phyloP scores from a whole-genome alignment of 2,329 filamentous ascomycete genomes.

The Knoxdaviesia capensis region DNA sequence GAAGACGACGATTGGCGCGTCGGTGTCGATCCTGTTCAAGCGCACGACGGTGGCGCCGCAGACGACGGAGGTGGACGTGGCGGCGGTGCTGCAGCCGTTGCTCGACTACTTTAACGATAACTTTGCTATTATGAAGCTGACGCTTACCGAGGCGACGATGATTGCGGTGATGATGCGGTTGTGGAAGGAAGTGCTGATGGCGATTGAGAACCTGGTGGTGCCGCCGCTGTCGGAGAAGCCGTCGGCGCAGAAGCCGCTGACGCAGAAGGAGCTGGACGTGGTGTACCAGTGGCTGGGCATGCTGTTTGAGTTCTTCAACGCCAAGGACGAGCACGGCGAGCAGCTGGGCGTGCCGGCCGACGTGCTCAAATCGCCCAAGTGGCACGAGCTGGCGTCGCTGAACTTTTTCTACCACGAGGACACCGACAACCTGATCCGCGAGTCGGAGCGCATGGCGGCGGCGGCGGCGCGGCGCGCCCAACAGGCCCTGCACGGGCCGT shows the following conservation, averaged over 20 bases:
- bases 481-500: slow-evolving; percentile 36
- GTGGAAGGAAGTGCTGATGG: slow-evolving; percentile 93
- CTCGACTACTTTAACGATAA: slow-evolving; percentile 97
- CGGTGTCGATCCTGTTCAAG: slow-evolving; percentile 50
- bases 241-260: slow-evolving; percentile 65
- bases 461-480: slow-evolving; percentile 61
- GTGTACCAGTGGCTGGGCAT: slow-evolving; percentile 89
- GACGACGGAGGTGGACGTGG: slow-evolving; percentile 52
- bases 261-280: slow-evolving; percentile 75
- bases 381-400: slow-evolving; percentile 86
- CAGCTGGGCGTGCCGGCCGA: slow-evolving; percentile 77
- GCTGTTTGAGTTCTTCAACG: slow-evolving; percentile 88
- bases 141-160: slow-evolving; percentile 89
- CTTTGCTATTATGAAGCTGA: slow-evolving; percentile 97
- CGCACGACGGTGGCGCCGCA: slow-evolving; percentile 36
- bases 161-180: slow-evolving; percentile 92
- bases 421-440: slow-evolving; percentile 77
- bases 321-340: slow-evolving; percentile 65
- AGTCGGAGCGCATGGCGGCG: slow-evolving; percentile 88
- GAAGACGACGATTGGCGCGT: slow-evolving; percentile 47
- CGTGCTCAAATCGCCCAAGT: slow-evolving; percentile 90
- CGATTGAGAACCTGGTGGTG: slow-evolving; percentile 75
- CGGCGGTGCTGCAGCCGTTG: slow-evolving; percentile 62
- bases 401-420: slow-evolving; percentile 98
- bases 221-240: slow-evolving; percentile 90